Conservation (phyloP, 768 basidiomycete genomes). For the Tricholomella constricta region DNA sequence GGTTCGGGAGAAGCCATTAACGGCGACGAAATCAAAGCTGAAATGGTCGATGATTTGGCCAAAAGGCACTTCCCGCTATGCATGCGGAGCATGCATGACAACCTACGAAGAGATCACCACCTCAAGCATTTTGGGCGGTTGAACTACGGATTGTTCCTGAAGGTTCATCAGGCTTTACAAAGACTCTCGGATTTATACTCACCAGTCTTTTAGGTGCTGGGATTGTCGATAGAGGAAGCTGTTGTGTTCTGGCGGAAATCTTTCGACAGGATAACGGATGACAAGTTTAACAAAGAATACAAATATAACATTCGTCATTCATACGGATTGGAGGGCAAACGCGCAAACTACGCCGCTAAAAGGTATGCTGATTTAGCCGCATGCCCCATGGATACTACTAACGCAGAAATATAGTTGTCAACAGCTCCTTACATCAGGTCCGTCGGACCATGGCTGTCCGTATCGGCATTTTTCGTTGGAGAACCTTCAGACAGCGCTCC, state of each 20-base stretch:
- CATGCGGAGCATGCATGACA: slow-evolving; percentile 89
- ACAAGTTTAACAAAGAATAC: slow-evolving; percentile 98
- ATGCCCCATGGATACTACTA: slow-evolving; percentile 1
- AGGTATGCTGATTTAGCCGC: slow-evolving; percentile 52
- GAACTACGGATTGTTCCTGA: slow-evolving; percentile 93
- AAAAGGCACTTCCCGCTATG: slow-evolving; percentile 92
- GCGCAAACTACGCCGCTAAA: slow-evolving; percentile 92
- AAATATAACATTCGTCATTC: slow-evolving; percentile 96
- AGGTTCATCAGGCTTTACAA: slow-evolving; percentile 51
- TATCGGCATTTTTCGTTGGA: slow-evolving; percentile 87
- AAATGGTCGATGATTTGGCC: slow-evolving; percentile 90
- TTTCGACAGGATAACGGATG: slow-evolving; percentile 80
- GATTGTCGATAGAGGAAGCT: slow-evolving; percentile 93
- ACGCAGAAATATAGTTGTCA: slow-evolving; percentile 64
- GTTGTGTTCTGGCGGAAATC: slow-evolving; percentile 90
- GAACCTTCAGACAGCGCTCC: slow-evolving; percentile 77
- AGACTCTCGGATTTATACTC: neutral
- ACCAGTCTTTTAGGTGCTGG: slow-evolving; percentile 66
- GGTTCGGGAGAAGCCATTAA: slow-evolving; percentile 47
- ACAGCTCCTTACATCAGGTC: slow-evolving; percentile 72
- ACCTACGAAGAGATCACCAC: slow-evolving; percentile 74
- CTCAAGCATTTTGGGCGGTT: slow-evolving; percentile 91
- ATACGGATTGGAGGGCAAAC: slow-evolving; percentile 91
- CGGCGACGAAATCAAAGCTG: slow-evolving; percentile 79
- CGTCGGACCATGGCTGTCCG: slow-evolving; percentile 83